These are phyloP conservation scores for Triadica sebifera DNA, from an alignment of 345 rosid genomes.

Conservation along the genomic window DNA sequence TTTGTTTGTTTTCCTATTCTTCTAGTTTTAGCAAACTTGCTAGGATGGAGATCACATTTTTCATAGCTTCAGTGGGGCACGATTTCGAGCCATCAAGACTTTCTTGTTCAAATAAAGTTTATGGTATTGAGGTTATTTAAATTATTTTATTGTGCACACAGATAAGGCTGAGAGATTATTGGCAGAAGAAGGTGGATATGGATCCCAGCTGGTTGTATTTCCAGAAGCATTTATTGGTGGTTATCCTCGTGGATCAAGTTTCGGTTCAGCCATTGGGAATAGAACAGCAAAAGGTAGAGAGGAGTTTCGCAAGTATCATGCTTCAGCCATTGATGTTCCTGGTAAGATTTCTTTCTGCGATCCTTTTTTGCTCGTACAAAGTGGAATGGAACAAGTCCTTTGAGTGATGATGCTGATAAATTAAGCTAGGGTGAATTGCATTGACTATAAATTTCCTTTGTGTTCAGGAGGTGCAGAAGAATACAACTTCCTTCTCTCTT, in stretches of 20 bases:
- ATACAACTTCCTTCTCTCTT: background rate
- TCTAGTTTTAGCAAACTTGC: no score
- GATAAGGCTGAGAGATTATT: conserved; percentile 88
- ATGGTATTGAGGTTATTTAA: no score
- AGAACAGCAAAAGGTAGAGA: conserved; percentile 76
- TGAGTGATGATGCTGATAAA: background rate
- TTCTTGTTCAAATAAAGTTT: background rate
- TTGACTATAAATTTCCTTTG: background rate
- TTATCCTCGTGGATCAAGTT: conserved; percentile 82
- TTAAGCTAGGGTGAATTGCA: background rate
- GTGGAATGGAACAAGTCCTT: background rate
- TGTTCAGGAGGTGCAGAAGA: background rate
- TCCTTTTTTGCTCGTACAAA: background rate
- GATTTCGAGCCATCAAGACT: background rate
- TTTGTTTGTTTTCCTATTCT: no score
- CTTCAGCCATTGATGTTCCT: conserved; percentile 84
- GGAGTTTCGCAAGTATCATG: conserved; percentile 82
- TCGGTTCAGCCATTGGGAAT: conserved; percentile 70
- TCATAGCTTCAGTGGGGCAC: no score
- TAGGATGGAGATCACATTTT: no score
- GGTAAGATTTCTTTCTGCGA: conserved; percentile 34
- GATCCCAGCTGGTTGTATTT: conserved; percentile 84
- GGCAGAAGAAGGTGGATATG: conserved; percentile 77
- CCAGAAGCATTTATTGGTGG: conserved; percentile 97
- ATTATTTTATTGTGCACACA: conserved; percentile 20